A percentile compares a stretch with the other conserved stretches of the same genome.
phyloP scores from a whole-genome alignment of 257 asterid species.

The Galeopsis tetrahit region DNA sequence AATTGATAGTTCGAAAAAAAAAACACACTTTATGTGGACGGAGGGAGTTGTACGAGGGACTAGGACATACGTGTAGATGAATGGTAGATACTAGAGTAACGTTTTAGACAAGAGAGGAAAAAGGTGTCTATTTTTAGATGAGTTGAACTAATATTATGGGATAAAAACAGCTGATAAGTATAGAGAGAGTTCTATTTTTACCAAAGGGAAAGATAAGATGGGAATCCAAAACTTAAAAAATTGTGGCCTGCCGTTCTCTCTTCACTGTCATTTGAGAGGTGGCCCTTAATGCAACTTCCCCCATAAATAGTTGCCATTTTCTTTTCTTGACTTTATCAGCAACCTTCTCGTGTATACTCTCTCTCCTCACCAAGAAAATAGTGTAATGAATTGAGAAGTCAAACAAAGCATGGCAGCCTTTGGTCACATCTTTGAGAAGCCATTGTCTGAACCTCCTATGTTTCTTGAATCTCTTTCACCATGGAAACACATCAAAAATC shows the following conservation, averaged over 20 bases:
- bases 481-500: constrained; percentile 58
- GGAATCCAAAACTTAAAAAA: constrained; percentile 39
- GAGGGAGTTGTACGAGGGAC: neutral
- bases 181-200: constrained; percentile 14
- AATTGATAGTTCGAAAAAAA: no score
- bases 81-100: neutral
- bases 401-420: constrained; percentile 68
- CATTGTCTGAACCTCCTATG: constrained; percentile 62
- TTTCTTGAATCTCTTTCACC: constrained; percentile 70
- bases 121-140: neutral
- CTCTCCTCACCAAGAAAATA: constrained; percentile 14
- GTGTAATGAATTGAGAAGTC: neutral
- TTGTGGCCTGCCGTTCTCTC: constrained; percentile 61
- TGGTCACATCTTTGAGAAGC: constrained; percentile 76
- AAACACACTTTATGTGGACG: no score
- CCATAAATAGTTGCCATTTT: constrained; percentile 52
- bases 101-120: neutral
- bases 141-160: constrained; percentile 15
- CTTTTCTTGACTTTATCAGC: constrained; percentile 55
- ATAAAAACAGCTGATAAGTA: constrained; percentile 14
- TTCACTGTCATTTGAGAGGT: constrained; percentile 45
- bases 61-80: neutral
- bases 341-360: constrained; percentile 47
- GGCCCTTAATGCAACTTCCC: constrained; percentile 47
- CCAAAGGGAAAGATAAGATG: constrained; percentile 36